Conservation (phyloP, 768 basidiomycete genomes). For the Naematelia aurantialba region DNA sequence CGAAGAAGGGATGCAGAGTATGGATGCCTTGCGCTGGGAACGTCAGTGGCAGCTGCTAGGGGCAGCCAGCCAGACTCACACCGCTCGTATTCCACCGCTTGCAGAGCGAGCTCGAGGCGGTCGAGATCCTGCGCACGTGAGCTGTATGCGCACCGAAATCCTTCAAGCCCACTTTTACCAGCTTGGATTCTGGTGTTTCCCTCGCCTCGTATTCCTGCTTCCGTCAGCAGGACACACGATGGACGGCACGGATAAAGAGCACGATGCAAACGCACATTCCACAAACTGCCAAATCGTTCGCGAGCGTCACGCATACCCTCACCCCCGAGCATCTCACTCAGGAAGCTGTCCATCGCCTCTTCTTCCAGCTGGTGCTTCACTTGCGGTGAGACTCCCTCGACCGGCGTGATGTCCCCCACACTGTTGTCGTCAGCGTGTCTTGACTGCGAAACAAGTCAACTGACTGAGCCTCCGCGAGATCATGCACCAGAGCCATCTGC, state of each 20-base stretch:
- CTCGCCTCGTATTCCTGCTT: conserved; percentile 49
- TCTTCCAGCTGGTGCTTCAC: conserved; percentile 64
- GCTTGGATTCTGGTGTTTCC: conserved; percentile 50
- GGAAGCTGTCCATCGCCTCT: conserved; percentile 87
- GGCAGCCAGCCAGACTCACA: conserved; percentile 31
- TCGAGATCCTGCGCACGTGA: conserved; percentile 42
- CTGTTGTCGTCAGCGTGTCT: conserved; percentile 7
- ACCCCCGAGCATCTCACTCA: conserved; percentile 72
- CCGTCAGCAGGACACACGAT: background rate
- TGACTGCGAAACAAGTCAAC: background rate
- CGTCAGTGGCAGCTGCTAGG: conserved; percentile 2
- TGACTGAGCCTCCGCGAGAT: conserved; percentile 89
- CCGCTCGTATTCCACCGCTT: conserved; percentile 51
- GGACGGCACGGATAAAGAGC: too few species aligned
- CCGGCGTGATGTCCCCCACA: conserved; percentile 92
- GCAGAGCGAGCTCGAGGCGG: conserved; percentile 48
- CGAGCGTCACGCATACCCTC: conserved; percentile 43
- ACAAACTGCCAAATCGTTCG: conserved; percentile 45
- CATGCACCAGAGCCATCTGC: conserved; percentile 89
- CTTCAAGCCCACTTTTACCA: conserved; percentile 44
- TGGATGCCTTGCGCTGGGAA: conserved; percentile 42
- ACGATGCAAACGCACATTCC: conserved; percentile 44
- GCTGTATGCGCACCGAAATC: background rate
- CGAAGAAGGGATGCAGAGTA: conserved; percentile 44
- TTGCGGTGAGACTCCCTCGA: conserved; percentile 74